A percentile compares a stretch with the other conserved stretches of the same genome.
These are phyloP conservation scores for Aphanomyces invadans DNA, from an alignment of 352 stramenopile genomes.

Conservation along the genomic window DNA sequence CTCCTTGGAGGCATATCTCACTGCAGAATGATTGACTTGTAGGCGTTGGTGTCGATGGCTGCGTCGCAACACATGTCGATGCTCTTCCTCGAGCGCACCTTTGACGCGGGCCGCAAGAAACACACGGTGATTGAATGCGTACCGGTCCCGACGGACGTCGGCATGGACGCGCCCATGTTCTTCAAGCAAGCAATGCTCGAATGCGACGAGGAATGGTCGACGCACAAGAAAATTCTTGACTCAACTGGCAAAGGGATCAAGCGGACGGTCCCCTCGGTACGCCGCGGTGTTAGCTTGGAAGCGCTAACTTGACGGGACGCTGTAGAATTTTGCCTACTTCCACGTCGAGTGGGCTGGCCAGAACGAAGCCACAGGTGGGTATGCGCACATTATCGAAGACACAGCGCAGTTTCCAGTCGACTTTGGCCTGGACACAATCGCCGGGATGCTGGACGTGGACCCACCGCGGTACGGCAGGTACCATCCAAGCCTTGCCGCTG, in stretches of 20 bases:
- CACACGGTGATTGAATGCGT: constrained; percentile 79
- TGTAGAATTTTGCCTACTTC: constrained; percentile 70
- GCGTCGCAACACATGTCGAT: constrained; percentile 43
- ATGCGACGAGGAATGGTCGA: constrained; percentile 66
- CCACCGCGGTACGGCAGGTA: constrained; percentile 53
- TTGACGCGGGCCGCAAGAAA: constrained; percentile 43
- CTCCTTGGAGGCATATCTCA: too few relatives aligned
- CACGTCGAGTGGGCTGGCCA: constrained; percentile 60
- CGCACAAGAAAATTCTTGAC: constrained; percentile 77
- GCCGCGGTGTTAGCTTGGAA: too few relatives aligned
- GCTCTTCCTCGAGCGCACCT: constrained; percentile 76
- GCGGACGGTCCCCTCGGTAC: constrained; percentile 44
- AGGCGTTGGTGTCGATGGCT: constrained; percentile 48
- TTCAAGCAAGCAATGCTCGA: constrained; percentile 81
- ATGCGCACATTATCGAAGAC: constrained; percentile 78
- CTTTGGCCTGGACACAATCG: constrained; percentile 72
- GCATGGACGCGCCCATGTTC: constrained; percentile 57
- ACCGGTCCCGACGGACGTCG: constrained; percentile 52
- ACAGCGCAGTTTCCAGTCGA: constrained; percentile 61
- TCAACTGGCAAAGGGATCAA: constrained; percentile 49
- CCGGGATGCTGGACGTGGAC: constrained; percentile 63
- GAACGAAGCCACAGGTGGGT: constrained; percentile 34
- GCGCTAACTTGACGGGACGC: background rate
- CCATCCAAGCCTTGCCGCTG: constrained; percentile 38
- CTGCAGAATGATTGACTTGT: background rate